These are phyloP conservation scores for Irpex sp. DNA, from an alignment of 1,284 basidiomycete species.

Conservation along the genomic window DNA sequence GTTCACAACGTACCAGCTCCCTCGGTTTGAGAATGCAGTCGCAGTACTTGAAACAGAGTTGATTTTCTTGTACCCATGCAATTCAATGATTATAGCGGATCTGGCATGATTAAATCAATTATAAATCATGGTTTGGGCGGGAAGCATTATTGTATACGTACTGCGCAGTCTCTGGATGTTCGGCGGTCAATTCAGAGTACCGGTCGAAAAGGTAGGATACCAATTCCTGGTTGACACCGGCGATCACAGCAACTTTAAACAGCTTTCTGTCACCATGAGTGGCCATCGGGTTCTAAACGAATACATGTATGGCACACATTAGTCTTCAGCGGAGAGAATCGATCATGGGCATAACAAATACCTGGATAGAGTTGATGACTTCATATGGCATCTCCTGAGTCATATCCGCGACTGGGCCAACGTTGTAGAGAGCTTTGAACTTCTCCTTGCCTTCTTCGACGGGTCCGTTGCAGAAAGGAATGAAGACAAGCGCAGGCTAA, in stretches of 20 bases:
- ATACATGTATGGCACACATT: not conserved
- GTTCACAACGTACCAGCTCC: slow-evolving; percentile 5
- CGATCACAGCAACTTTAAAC: slow-evolving; percentile 2
- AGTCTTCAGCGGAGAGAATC: not conserved
- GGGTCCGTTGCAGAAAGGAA: slow-evolving; percentile 11
- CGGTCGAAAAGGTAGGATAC: slow-evolving; percentile 4
- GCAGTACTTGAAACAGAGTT: slow-evolving; percentile 3
- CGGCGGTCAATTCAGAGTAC: slow-evolving; percentile 3
- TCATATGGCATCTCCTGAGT: slow-evolving; percentile 16
- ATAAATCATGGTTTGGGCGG: not conserved
- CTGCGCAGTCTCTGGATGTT: slow-evolving; percentile 8
- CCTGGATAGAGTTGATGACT: slow-evolving; percentile 11
- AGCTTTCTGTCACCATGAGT: slow-evolving; percentile 10
- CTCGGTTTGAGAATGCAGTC: slow-evolving; percentile 9
- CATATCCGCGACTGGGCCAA: slow-evolving; percentile 14
- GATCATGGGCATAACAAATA: not conserved
- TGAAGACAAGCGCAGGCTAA: slow-evolving; percentile 4
- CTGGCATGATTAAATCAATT: not conserved
- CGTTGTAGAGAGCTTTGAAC: slow-evolving; percentile 6
- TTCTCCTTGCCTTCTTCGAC: slow-evolving; percentile 4
- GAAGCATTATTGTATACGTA: not conserved
- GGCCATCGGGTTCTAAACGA: slow-evolving; percentile 10
- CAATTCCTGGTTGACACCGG: not conserved
- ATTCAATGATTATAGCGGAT: slow-evolving; percentile 5
- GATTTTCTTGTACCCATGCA: slow-evolving; percentile 5